Evolutionary conservation across 2,329 filamentous ascomycete species (phyloP).

Genomic region (Ophiostoma montium): DNA sequence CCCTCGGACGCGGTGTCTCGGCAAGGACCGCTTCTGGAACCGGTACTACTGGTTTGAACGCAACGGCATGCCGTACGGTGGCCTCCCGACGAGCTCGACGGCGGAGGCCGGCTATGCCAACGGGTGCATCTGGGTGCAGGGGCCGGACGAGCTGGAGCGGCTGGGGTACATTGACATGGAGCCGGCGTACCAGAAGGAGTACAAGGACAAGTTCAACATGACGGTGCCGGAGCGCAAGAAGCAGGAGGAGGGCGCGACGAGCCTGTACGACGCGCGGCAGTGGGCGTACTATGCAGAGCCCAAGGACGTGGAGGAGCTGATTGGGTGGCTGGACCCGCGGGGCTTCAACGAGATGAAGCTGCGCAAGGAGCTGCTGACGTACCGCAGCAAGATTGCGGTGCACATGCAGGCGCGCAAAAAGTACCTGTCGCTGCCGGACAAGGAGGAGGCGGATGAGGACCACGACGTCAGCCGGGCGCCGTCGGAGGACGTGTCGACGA

Average conservation of each 20-base stretch:
- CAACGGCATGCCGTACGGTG: conserved; percentile 92
- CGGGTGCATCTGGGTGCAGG: conserved; percentile 91
- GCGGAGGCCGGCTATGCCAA: conserved; percentile 82
- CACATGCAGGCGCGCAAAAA: conserved; percentile 69
- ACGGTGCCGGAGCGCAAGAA: conserved; percentile 76
- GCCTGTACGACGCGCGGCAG: conserved; percentile 60
- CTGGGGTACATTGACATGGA: conserved; percentile 73
- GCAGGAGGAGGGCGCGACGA: conserved; percentile 70
- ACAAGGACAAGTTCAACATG: conserved; percentile 62
- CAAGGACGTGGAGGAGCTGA: conserved; percentile 60
- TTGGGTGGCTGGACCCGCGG: conserved; percentile 78
- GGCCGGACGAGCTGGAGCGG: conserved; percentile 77
- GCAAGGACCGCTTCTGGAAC: conserved; percentile 95
- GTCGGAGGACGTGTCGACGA: not conserved
- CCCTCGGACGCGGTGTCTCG: conserved; percentile 74
- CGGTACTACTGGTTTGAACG: conserved; percentile 98
- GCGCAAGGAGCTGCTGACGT: conserved; percentile 69
- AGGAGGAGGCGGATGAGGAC: conserved; percentile 16
- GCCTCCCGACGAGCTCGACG: conserved; percentile 77
- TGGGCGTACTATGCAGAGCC: conserved; percentile 89
- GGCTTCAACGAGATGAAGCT: conserved; percentile 78
- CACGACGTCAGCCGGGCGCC: conserved; percentile 2
- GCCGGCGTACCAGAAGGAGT: conserved; percentile 57
- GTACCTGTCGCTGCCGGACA: conserved; percentile 46
- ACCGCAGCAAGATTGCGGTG: conserved; percentile 58